Evolutionary conservation across 805 yeast species (phyloP).

Genomic region (Starmera quercuum): DNA sequence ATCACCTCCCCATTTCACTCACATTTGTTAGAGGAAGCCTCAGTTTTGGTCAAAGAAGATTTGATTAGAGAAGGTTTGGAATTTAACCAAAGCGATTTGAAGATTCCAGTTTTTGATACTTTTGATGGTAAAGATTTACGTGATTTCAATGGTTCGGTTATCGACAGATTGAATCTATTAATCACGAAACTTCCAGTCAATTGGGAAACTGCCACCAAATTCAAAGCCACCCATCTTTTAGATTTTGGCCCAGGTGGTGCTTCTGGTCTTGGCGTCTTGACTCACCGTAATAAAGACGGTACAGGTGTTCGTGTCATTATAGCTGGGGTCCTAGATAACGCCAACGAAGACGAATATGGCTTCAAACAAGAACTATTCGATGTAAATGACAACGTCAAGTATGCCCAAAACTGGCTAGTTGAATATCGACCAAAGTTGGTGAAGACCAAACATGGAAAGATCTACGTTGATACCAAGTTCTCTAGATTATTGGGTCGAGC

Average conservation of each 20-base stretch:
- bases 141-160: constrained; percentile 42
- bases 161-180: constrained; percentile 67
- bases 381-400: constrained; percentile 55
- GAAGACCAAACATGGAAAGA: constrained; percentile 64
- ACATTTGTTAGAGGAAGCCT: constrained; percentile 70
- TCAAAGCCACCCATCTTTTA: constrained; percentile 76
- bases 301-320: constrained; percentile 92
- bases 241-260: constrained; percentile 99
- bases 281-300: constrained; percentile 97
- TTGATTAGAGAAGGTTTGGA: constrained; percentile 49
- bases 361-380: constrained; percentile 93
- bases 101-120: constrained; percentile 89
- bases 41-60: constrained; percentile 58
- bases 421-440: constrained; percentile 83
- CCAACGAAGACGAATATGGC: constrained; percentile 79
- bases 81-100: constrained; percentile 46
- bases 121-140: constrained; percentile 77
- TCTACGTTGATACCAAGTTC: constrained; percentile 89
- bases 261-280: constrained; percentile 91
- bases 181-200: constrained; percentile 86
- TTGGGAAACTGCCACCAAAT: constrained; percentile 89
- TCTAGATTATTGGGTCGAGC: constrained; percentile 89
- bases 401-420: constrained; percentile 84
- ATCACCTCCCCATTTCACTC: constrained; percentile 97
- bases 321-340: constrained; percentile 81